Evolutionary conservation across 139 green algal species (phyloP).

Genomic region (Pseudopediastrum boryanum): DNA sequence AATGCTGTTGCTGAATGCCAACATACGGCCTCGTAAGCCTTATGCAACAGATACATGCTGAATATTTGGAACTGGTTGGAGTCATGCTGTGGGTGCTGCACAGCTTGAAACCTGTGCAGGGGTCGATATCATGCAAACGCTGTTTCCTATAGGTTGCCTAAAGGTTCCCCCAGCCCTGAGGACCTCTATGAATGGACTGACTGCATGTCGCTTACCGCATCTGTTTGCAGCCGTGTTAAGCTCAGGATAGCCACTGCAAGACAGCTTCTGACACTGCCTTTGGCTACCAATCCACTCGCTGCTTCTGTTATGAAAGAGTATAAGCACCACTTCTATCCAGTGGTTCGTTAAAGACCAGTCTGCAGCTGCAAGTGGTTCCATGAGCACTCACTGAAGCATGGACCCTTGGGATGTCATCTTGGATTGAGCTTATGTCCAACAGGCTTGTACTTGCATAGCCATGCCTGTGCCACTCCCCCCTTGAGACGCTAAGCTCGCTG

Average conservation of each 20-base stretch:
- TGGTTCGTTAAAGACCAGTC: not conserved
- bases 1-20: not conserved
- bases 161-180: too few species aligned
- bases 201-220: not conserved
- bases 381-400: conserved; percentile 52
- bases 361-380: not conserved
- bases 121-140: too few species aligned
- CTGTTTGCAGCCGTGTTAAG: not conserved
- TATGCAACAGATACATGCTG: not conserved
- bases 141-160: not conserved
- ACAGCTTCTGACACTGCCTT: not conserved
- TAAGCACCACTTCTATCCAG: not conserved
- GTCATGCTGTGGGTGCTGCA: not conserved
- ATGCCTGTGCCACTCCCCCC: conserved; percentile 72
- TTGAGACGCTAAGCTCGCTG: conserved; percentile 77
- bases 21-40: not conserved
- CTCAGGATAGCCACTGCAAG: not conserved
- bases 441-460: conserved; percentile 33
- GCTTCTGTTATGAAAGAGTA: not conserved
- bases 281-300: not conserved
- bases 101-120: not conserved
- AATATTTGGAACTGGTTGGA: not conserved
- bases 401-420: conserved; percentile 61
- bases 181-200: too few species aligned
- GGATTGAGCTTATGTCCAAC: conserved; percentile 47